Evolutionary conservation across 768 basidiomycete species (phyloP).

Genomic region (Lepiota subincarnata): DNA sequence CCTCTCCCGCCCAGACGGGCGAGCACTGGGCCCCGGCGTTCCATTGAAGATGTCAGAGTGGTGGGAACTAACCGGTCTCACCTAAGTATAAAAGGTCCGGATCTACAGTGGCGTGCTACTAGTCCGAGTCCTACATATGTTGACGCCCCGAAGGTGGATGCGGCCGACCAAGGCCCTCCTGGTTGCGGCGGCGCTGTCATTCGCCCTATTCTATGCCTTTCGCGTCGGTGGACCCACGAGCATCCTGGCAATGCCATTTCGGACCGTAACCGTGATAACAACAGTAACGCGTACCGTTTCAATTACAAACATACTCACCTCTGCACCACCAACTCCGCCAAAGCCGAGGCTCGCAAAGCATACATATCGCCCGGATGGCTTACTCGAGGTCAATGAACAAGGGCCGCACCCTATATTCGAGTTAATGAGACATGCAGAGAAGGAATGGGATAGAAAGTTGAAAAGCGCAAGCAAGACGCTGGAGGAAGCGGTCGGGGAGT

Average conservation of each 20-base stretch:
- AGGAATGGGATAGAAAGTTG: conserved; percentile 54
- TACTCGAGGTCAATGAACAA: conserved; percentile 36
- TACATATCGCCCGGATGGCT: conserved; percentile 31
- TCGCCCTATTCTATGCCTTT: background rate
- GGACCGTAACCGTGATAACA: conserved; percentile 3
- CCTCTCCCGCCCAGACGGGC: too few relatives aligned
- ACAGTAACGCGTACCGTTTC: conserved; percentile 3
- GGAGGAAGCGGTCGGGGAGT: conserved; percentile 70
- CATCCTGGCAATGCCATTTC: background rate
- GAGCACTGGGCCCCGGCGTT: too few relatives aligned
- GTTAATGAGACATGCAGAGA: conserved; percentile 69
- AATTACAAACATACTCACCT: background rate
- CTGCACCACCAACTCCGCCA: background rate
- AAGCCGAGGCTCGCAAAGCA: conserved; percentile 24
- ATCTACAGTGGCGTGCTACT: background rate
- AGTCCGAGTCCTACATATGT: background rate
- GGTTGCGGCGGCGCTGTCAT: background rate
- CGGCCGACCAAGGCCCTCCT: background rate
- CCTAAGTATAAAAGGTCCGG: background rate
- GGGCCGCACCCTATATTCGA: conserved; percentile 71
- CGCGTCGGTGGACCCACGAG: background rate
- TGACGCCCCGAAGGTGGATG: background rate
- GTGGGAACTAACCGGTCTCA: background rate
- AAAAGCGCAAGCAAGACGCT: conserved; percentile 71
- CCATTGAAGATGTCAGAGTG: background rate